Percentiles rank a stretch among this genome's conserved stretches.
These are phyloP conservation scores for Malania oleifera DNA, from an alignment of 164 flowering plant species.

Conservation along the genomic window DNA sequence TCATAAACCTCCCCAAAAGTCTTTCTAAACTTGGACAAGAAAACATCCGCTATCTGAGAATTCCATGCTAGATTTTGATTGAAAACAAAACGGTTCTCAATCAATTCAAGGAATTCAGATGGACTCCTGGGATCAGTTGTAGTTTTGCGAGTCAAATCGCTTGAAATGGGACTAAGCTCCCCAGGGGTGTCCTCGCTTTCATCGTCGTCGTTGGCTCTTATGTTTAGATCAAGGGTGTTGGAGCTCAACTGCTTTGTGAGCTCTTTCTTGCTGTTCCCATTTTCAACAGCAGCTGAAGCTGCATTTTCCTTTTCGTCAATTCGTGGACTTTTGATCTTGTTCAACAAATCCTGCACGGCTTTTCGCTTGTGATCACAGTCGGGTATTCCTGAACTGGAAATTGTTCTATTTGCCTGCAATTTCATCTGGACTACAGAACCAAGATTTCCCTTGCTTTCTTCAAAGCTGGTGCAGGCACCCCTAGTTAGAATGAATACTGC, in stretches of 20 bases:
- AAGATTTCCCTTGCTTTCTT: slow-evolving; percentile 6
- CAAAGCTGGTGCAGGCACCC: slow-evolving; percentile 10
- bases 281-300: slow-evolving; percentile 3
- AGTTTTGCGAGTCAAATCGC: slow-evolving; percentile 42
- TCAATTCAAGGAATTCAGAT: slow-evolving; percentile 35
- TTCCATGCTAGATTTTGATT: slow-evolving; percentile 21
- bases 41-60: slow-evolving; percentile 23
- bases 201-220: slow-evolving; percentile 46
- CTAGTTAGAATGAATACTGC: slow-evolving; percentile 40
- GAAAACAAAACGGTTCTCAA: slow-evolving; percentile 36
- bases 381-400: neutral
- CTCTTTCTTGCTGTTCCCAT: slow-evolving; percentile 18
- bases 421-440: slow-evolving; percentile 42
- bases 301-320: slow-evolving; percentile 29
- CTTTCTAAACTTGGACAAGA: slow-evolving; percentile 35
- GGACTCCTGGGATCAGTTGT: slow-evolving; percentile 10
- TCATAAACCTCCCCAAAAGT: slow-evolving; percentile 34
- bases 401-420: slow-evolving; percentile 25
- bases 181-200: slow-evolving; percentile 20
- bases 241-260: slow-evolving; percentile 46
- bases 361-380: slow-evolving; percentile 39
- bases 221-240: slow-evolving; percentile 59
- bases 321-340: slow-evolving; percentile 34
- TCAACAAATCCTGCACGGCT: slow-evolving; percentile 34
- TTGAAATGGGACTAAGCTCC: slow-evolving; percentile 37